Evolutionary conservation across 805 yeast genomes (phyloP).

Genomic region (Monosporozyma aerobia): DNA sequence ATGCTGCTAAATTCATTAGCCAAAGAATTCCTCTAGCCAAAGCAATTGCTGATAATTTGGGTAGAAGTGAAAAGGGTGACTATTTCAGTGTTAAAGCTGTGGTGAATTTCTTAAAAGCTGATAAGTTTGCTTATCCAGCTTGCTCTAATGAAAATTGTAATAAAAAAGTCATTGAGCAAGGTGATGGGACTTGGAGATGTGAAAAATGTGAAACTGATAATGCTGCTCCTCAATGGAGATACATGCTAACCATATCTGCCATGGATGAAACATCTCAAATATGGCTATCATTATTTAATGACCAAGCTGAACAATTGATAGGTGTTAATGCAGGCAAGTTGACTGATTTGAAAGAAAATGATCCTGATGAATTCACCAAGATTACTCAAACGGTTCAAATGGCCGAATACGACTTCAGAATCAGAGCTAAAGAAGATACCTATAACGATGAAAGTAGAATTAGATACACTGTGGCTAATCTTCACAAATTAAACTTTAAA

Average conservation of each 20-base stretch:
- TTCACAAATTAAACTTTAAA: constrained; percentile 44
- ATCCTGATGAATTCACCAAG: constrained; percentile 37
- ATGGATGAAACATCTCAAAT: constrained; percentile 74
- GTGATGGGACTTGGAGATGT: constrained; percentile 81
- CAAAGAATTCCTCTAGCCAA: constrained; percentile 59
- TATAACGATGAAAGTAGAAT: constrained; percentile 73
- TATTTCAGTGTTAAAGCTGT: constrained; percentile 69
- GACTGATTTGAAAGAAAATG: constrained; percentile 38
- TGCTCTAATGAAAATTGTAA: constrained; percentile 71
- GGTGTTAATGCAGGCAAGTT: constrained; percentile 56
- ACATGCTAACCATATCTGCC: constrained; percentile 66
- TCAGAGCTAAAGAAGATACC: constrained; percentile 74
- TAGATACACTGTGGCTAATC: constrained; percentile 57
- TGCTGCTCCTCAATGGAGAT: constrained; percentile 67
- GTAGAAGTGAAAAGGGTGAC: constrained; percentile 70
- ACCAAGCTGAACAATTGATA: constrained; percentile 61
- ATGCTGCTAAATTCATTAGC: constrained; percentile 34
- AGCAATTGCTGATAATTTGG: constrained; percentile 59
- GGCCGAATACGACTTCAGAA: constrained; percentile 63
- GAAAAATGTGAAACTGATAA: constrained; percentile 76
- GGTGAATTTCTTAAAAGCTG: constrained; percentile 59
- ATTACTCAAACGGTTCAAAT: constrained; percentile 45
- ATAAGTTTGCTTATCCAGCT: constrained; percentile 82
- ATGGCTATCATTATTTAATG: constrained; percentile 84
- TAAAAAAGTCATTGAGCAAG: constrained; percentile 69